phyloP scores from a whole-genome alignment of 2,329 filamentous ascomycete species.

The Xylaria sp. region DNA sequence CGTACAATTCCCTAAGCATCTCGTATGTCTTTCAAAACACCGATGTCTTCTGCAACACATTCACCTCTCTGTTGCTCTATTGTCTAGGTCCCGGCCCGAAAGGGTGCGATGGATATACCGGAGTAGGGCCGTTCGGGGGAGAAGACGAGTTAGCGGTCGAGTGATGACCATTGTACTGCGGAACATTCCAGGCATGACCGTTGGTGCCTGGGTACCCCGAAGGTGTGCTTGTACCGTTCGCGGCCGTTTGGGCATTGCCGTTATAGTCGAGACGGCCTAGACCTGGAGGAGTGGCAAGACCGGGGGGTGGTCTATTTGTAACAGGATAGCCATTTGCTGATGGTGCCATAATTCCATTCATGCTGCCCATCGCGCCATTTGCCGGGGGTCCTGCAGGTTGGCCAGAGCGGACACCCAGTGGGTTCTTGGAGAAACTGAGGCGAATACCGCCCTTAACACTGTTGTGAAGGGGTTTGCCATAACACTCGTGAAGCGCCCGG shows the following conservation, averaged over 20 bases:
- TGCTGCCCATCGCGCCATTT: constrained; percentile 59
- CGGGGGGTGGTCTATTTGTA: constrained; percentile 82
- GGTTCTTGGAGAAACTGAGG: constrained; percentile 97
- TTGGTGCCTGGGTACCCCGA: constrained; percentile 40
- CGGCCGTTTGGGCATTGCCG: constrained; percentile 32
- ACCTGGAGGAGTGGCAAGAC: constrained; percentile 79
- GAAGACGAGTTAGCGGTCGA: constrained; percentile 41
- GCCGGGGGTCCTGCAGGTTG: constrained; percentile 64
- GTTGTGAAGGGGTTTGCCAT: constrained; percentile 87
- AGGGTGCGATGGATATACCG: constrained; percentile 39
- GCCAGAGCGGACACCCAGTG: constrained; percentile 86
- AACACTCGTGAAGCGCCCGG: constrained; percentile 88
- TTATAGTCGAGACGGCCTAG: constrained; percentile 53
- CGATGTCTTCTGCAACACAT: neutral
- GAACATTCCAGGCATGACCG: constrained; percentile 43
- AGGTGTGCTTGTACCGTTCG: constrained; percentile 40
- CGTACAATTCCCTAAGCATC: neutral
- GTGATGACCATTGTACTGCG: constrained; percentile 40
- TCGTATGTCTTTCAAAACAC: constrained; percentile 17
- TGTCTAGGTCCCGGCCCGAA: constrained; percentile 45
- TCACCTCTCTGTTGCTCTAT: neutral
- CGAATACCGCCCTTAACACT: constrained; percentile 95
- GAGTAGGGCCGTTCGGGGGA: constrained; percentile 38
- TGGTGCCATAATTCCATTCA: constrained; percentile 66
- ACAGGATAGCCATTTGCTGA: constrained; percentile 71